These are phyloP conservation scores for Colletotrichum somersetense DNA, from an alignment of 2,329 filamentous ascomycete species.

Conservation along the genomic window DNA sequence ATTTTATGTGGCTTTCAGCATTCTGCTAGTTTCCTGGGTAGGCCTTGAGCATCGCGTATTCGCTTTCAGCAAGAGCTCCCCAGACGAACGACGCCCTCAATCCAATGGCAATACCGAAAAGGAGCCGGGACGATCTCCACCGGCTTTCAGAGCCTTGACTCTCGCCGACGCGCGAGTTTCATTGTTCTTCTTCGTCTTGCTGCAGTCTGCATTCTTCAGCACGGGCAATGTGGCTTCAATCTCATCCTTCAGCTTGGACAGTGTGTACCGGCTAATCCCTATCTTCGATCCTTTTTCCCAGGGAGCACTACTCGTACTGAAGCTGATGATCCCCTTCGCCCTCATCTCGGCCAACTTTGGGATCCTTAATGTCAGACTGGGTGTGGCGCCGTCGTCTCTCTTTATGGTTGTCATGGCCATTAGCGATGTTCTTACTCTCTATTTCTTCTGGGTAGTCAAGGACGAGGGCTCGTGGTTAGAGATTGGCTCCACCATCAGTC, in stretches of 20 bases:
- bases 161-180: conserved; percentile 89
- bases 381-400: conserved; percentile 86
- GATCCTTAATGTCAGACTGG: conserved; percentile 85
- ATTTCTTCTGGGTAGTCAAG: conserved; percentile 98
- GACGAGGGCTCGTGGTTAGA: conserved; percentile 98
- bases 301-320: conserved; percentile 85
- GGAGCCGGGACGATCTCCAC: background rate
- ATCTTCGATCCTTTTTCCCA: conserved; percentile 96
- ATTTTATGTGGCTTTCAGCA: conserved; percentile 92
- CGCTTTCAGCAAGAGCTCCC: conserved; percentile 4
- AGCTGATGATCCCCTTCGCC: conserved; percentile 93
- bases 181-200: conserved; percentile 93
- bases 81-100: conserved; percentile 1
- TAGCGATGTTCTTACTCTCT: conserved; percentile 90
- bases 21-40: conserved; percentile 88
- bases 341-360: conserved; percentile 95
- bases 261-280: conserved; percentile 87
- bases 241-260: conserved; percentile 93
- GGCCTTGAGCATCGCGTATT: conserved; percentile 84
- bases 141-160: conserved; percentile 73
- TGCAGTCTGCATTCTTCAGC: conserved; percentile 97
- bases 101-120: conserved; percentile 2
- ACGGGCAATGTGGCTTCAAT: conserved; percentile 96
- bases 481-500: conserved; percentile 95
- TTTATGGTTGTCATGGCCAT: conserved; percentile 96